Conservation (phyloP, 2,329 filamentous ascomycete genomes). For the Teratosphaeria gauchensis region DNA sequence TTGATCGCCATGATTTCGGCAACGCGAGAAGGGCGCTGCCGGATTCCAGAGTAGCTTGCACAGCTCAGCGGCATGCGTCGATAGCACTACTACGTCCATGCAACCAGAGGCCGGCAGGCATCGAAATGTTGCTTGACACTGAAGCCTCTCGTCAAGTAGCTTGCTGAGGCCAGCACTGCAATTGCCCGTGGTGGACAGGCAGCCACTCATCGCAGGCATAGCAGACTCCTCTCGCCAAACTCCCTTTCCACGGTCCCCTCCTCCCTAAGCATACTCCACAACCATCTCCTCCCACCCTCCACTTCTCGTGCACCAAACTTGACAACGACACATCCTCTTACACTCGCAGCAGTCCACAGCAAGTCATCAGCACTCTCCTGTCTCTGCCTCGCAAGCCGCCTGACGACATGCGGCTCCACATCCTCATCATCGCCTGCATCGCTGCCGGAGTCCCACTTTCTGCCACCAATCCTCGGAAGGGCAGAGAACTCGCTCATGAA, state of each 20-base stretch:
- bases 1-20: neutral
- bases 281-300: slow-evolving; percentile 71
- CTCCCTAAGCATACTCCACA: slow-evolving; percentile 61
- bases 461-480: slow-evolving; percentile 70
- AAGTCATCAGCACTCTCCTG: slow-evolving; percentile 52
- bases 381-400: slow-evolving; percentile 36
- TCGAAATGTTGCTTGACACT: too few species aligned
- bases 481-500: slow-evolving; percentile 70
- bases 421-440: slow-evolving; percentile 32
- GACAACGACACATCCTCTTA: slow-evolving; percentile 76
- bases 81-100: too few species aligned
- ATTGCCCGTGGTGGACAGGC: neutral
- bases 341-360: slow-evolving; percentile 72
- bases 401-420: slow-evolving; percentile 22
- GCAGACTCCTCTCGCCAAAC: slow-evolving; percentile 73
- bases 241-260: slow-evolving; percentile 61
- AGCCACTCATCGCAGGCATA: slow-evolving; percentile 51
- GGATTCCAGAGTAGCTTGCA: neutral
- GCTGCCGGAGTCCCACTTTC: slow-evolving; percentile 54
- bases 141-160: too few species aligned
- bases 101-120: too few species aligned
- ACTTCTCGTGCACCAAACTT: slow-evolving; percentile 81
- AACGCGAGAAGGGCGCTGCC: neutral
- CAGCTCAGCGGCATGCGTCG: too few species aligned
- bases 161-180: too few species aligned